Evolutionary conservation across 768 basidiomycete genomes (phyloP), one percentile per base, ranked within the genome.

Genomic region (Psilocybe tampanensis): DNA sequence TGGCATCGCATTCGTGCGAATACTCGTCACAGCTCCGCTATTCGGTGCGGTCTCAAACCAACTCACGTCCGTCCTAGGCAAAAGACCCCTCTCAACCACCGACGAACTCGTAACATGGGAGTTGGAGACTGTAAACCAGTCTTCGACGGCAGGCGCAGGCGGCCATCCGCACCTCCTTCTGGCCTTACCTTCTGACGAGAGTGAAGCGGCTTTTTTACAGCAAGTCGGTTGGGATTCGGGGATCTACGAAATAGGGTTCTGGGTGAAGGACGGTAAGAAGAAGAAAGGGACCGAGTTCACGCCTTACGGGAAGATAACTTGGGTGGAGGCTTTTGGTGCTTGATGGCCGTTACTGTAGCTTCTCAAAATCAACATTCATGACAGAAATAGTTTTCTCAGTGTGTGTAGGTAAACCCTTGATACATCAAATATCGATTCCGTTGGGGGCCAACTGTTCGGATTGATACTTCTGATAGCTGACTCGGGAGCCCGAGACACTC

Each of bases 231-330:
- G 39, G 2, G 50, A 54, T 0, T 54, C 70, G 8, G 78, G 80
- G 2, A 76, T 87, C 1, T 81, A 77, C 54, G 86, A 88, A 60
- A 73, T 88, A 2, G 84, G 73, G 0, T 78, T 88, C 54, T 72
- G 58, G 45, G 77, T 84, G 1, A 62, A 56, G 2, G 64, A 62
- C 5, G n/a, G n/a, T n/a, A n/a, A n/a, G n/a, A 66, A 66, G 8
- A 68, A 67, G 13, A 66, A 62, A n/a, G 52, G 52, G 15, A 66
- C 60, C 44, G 64, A 68, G 1, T 65, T 49, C 4, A 84, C 80
- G 1, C 83, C 82, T 13, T 85, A 79, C 55, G 83, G 82, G 11
- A 80, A 72, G 62, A 72, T 85, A 29, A 75, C 76, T 5, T 84
- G 80, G 64, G 55, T 59, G 4, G 29, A 9, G 29, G 9, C 9